Conservation (phyloP, 305 asterid species). For the Fraxinus greggii region DNA sequence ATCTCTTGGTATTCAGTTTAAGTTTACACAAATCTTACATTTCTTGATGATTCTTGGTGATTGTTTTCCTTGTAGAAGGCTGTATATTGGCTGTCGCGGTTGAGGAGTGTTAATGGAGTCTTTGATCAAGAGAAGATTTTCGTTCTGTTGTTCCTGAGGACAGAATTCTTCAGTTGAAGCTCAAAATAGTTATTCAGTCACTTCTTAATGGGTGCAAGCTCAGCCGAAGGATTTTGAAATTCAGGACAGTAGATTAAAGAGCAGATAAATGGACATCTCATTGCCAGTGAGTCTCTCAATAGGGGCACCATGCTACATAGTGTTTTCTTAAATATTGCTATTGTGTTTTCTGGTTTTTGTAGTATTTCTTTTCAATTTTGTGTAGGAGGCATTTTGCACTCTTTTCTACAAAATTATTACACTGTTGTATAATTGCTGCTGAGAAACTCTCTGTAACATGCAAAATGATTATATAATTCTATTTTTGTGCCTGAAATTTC, state of each 20-base stretch:
- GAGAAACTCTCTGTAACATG: background rate
- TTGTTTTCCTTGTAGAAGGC: background rate
- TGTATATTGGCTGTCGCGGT: background rate
- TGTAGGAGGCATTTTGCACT: constrained; percentile 1
- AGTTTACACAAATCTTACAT: background rate
- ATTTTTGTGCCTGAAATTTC: constrained; percentile 1
- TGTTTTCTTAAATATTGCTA: background rate
- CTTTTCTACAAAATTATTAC: background rate
- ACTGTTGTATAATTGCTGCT: background rate
- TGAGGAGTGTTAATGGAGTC: background rate
- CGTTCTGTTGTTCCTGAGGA: background rate
- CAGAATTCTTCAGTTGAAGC: background rate
- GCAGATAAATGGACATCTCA: background rate
- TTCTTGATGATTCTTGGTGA: background rate
- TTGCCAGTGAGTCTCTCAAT: background rate
- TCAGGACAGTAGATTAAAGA: background rate
- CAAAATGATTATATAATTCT: background rate
- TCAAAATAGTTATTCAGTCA: background rate
- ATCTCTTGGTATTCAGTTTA: background rate
- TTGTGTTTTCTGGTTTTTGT: background rate
- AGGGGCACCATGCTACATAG: background rate
- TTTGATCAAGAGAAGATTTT: background rate
- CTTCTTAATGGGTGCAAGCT: background rate
- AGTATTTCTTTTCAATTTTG: background rate
- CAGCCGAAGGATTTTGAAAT: background rate